Evolutionary conservation across 116 monocot species (phyloP).

Genomic region (Iris pallida): DNA sequence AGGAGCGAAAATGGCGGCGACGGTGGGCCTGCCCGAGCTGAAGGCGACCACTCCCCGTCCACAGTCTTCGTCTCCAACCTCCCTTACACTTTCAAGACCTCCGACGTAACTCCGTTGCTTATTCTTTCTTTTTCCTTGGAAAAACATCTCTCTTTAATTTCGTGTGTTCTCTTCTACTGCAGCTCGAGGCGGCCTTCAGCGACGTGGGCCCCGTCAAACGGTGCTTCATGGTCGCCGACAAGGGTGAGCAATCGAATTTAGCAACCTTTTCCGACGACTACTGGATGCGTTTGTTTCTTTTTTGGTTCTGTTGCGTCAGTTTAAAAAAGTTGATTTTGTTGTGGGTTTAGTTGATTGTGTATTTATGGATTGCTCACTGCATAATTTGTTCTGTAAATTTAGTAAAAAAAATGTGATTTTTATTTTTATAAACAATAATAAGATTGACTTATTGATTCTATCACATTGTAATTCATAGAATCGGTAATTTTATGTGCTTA

Average conservation of each 20-base stretch:
- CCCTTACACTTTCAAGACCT: constrained; percentile 52
- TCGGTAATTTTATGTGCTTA: no score
- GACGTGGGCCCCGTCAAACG: constrained; percentile 86
- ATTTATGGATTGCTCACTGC: no score
- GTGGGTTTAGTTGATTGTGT: no score
- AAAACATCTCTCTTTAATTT: neutral
- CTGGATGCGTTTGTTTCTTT: no score
- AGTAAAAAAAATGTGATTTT: no score
- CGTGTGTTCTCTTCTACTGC: neutral
- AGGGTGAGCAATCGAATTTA: constrained; percentile 31
- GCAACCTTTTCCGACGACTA: no score
- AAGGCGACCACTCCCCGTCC: constrained; percentile 36
- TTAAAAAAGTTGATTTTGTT: neutral
- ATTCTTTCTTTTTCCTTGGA: neutral
- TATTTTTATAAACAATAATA: no score
- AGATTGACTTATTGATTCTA: no score
- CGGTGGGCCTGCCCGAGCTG: neutral
- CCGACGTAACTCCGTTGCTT: constrained; percentile 35
- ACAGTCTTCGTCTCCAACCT: constrained; percentile 85
- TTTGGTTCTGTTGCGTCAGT: neutral
- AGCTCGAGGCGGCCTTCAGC: constrained; percentile 71
- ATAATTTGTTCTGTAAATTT: no score
- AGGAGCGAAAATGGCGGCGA: constrained; percentile 22
- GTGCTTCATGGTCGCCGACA: constrained; percentile 70
- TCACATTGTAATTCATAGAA: no score